Evolutionary conservation across 805 yeast genomes (phyloP), one percentile per base, ranked within the genome.

Genomic region (Babjeviella inositovora): DNA sequence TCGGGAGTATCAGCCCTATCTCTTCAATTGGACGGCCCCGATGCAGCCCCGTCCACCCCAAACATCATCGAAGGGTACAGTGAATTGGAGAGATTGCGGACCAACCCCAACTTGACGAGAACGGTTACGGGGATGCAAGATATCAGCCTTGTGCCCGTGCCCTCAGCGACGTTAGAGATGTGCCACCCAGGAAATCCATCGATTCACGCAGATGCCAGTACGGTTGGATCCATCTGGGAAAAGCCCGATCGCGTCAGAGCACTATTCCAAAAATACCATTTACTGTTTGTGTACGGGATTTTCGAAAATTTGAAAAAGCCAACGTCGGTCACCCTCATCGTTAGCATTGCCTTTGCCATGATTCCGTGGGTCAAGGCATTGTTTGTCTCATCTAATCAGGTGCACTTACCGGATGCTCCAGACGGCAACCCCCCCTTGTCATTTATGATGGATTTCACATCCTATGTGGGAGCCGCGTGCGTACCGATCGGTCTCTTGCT

Each of bases 401-500:
- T 50, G 11, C 45, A 60, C 29, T 59, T 84, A 14, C 75, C 65
- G 6, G 37, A 62, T 23, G 96, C 96, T 0, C 97, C 97, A 0
- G 97, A 87, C 45, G 56, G 59, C 1, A 55, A 58, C 26, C 96
- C 96, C 0, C 85, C 92, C 0, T 53, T 87, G 15, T 81, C 81
- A 17, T 85, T 85, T 32, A 26, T 85, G 5, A 77, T 87, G 69
- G 94, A 87, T 40, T 68, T 73, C 32, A 58, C 87, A 0, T 41
- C 65, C 3, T 87, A 87, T 40, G 53, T 87, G 6, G 94, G 94
- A 1, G 69, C 69, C 14, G 95, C 95, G 0, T 69, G 79, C 23
- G 93, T 87, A 16, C 97, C 96, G 1, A 46, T 81, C 28, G 97
- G 96, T 0, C 52, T 87, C 29, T 43, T 81, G 21, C 39, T 87